Evolutionary conservation across 345 rosid species (phyloP), one percentile per base, ranked within the genome.

Genomic region (Lenwebbia sp.): DNA sequence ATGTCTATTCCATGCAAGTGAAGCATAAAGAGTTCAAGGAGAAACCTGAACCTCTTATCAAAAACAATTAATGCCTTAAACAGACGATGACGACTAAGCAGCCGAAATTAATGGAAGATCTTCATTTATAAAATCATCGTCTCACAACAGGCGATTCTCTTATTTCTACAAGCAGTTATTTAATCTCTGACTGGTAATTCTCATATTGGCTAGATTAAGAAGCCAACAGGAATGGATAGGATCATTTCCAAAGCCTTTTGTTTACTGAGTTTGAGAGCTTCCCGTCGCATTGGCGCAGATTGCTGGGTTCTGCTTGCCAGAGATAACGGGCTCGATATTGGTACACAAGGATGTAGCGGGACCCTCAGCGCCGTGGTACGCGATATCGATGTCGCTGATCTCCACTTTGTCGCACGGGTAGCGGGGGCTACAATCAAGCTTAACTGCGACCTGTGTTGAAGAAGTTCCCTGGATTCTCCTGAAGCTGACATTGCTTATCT

Each of bases 381-480:
- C 25, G 54, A 86, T 76, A 14, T 86, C 53, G 19, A 86, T 86
- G 53, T 86, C 75, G 6, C 81, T 52, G 26, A 86, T 11, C 81
- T 83, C 40, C 26, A 86, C 85, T 2, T 83, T 54, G 40, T 65
- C 40, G 26, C 92, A 92, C 0, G 93, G 93, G n/a, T 74, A 11
- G 5, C 90, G 91, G 13, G 54, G 86, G 89, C 96, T 93, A 78
- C 95, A 94, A 7, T 62, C 19, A 47, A 94, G 86, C 86, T 84
- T 92, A 87, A 91, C 90, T 12, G 89, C 94, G 6, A 84, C 83
- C 33, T 56, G 86, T 55, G 92, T 89, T 9, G 90, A 86, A 7
- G 96, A 90, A 41, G 93, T 94, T 57, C 95, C 95, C 49, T 85
- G 65, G 9, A 94, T 86, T 30, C 58, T 90, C 86, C 85, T 91